Percentiles rank a stretch among this genome's conserved stretches.
phyloP scores from a whole-genome alignment of 441 rosid species.

The Geranium incanum region DNA sequence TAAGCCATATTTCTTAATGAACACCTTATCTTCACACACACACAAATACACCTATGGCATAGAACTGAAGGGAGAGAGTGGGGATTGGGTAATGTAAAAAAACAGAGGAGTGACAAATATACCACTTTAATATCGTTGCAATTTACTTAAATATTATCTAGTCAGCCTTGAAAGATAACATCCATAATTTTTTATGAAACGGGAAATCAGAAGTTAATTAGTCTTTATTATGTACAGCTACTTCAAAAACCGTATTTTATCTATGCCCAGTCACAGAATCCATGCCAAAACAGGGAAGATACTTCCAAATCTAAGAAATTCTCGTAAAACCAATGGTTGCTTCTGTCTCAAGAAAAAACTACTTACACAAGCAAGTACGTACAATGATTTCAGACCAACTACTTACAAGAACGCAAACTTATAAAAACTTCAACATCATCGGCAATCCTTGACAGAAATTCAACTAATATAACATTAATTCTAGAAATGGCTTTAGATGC shows the following conservation, averaged over 20 bases:
- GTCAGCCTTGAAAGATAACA: background rate
- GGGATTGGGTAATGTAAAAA: background rate
- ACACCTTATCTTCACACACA: slow-evolving; percentile 2
- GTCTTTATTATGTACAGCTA: background rate
- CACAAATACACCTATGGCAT: background rate
- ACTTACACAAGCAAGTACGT: background rate
- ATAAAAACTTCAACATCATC: background rate
- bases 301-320: background rate
- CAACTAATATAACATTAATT: background rate
- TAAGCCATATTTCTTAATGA: slow-evolving; percentile 13
- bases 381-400: background rate
- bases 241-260: background rate
- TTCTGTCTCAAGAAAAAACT: background rate
- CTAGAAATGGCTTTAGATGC: background rate
- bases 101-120: background rate
- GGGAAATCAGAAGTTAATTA: background rate
- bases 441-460: background rate
- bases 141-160: background rate
- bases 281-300: background rate
- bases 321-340: background rate
- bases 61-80: background rate
- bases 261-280: background rate
- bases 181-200: too few species aligned
- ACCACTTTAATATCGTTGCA: background rate
- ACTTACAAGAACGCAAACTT: background rate